phyloP scores from a whole-genome alignment of 75 land plant species.

The Gnetum montanum region DNA sequence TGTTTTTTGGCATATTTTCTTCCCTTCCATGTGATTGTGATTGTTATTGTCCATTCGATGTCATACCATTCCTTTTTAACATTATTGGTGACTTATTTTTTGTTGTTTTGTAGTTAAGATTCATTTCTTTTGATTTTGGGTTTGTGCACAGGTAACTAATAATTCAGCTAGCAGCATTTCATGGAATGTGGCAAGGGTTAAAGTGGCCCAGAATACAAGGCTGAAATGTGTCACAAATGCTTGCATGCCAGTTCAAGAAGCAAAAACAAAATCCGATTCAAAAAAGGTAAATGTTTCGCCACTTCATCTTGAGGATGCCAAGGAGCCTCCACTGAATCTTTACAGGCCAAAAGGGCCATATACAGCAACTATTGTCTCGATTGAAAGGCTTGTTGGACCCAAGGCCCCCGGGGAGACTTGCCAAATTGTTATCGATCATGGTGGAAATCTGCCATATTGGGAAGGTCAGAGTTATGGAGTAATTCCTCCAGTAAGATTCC shows the following conservation, averaged over 20 bases:
- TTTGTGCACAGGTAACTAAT: too few relatives aligned
- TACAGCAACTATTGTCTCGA: slow-evolving; percentile 82
- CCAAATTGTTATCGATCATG: slow-evolving; percentile 94
- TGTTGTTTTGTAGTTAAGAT: too few relatives aligned
- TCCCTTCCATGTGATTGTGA: too few relatives aligned
- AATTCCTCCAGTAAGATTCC: slow-evolving; percentile 94
- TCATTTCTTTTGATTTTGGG: too few relatives aligned
- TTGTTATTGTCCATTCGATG: too few relatives aligned
- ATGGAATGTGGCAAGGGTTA: too few relatives aligned
- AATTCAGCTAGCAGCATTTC: too few relatives aligned
- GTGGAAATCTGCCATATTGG: slow-evolving; percentile 93
- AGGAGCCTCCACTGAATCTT: slow-evolving; percentile 71
- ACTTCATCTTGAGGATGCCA: slow-evolving; percentile 49
- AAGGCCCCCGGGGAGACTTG: slow-evolving; percentile 95
- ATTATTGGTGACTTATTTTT: too few relatives aligned
- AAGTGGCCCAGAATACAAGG: not conserved
- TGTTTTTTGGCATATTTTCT: too few relatives aligned
- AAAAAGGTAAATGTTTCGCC: slow-evolving; percentile 73
- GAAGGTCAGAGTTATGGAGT: slow-evolving; percentile 97
- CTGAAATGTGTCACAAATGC: slow-evolving; percentile 10
- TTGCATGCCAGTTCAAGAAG: slow-evolving; percentile 55
- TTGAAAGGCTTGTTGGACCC: slow-evolving; percentile 87
- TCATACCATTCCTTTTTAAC: too few relatives aligned
- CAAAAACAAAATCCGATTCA: slow-evolving; percentile 13
- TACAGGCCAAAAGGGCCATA: slow-evolving; percentile 83